Evolutionary conservation across 805 yeast genomes (phyloP).

Genomic region (Kregervanrija fluxuum): DNA sequence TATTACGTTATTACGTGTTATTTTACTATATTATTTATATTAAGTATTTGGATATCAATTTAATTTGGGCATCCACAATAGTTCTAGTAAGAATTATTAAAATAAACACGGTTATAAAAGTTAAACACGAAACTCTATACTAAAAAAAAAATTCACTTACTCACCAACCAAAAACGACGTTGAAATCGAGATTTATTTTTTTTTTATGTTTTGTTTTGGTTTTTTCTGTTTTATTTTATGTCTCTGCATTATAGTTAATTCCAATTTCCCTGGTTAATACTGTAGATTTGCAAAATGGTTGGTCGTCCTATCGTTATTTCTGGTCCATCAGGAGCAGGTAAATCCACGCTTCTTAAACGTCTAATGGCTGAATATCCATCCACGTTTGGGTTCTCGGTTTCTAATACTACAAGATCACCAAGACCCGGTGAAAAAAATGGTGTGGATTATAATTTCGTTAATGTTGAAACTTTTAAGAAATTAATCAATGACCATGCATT

Average conservation of each 20-base stretch:
- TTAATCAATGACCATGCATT: constrained; percentile 70
- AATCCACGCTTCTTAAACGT: constrained; percentile 86
- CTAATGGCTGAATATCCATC: constrained; percentile 86
- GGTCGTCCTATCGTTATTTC: constrained; percentile 86
- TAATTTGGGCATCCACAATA: no score
- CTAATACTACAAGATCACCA: constrained; percentile 88
- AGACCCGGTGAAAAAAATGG: constrained; percentile 90
- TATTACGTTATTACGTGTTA: no score
- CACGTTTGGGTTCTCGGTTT: constrained; percentile 87
- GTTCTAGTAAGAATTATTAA: no score
- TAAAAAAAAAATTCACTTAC: no score
- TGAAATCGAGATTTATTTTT: not conserved
- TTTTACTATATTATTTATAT: no score
- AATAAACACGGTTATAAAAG: no score
- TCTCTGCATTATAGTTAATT: not conserved
- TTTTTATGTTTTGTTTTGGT: not conserved
- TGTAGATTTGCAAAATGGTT: constrained; percentile 6
- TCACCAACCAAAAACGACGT: no score
- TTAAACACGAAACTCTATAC: no score
- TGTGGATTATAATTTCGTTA: constrained; percentile 78
- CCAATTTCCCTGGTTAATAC: not conserved
- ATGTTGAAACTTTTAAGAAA: constrained; percentile 71
- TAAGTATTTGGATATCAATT: no score
- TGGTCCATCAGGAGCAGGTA: constrained; percentile 97
- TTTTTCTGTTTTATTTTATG: constrained; percentile 1